Evolutionary conservation across 1,284 basidiomycete genomes (phyloP).

Genomic region (Cutaneotrichosporon mucoides): DNA sequence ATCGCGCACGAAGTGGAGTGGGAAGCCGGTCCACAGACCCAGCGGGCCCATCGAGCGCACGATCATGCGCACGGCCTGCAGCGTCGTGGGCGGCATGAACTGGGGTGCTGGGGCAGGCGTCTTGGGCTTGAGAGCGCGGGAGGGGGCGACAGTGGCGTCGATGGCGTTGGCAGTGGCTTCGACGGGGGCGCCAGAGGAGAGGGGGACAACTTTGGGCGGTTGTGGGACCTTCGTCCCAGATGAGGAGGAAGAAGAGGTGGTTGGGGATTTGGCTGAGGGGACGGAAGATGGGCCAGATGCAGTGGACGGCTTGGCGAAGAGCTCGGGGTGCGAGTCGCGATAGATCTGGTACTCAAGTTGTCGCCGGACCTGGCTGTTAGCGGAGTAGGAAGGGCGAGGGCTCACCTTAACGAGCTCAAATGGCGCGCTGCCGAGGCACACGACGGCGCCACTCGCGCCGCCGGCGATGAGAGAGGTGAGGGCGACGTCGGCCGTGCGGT

Average conservation of each 20-base stretch:
- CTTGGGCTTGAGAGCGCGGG: neutral
- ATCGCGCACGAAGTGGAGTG: constrained; percentile 46
- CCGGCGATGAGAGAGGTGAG: constrained; percentile 53
- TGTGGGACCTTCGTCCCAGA: neutral
- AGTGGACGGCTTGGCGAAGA: constrained; percentile 13
- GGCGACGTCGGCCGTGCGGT: constrained; percentile 62
- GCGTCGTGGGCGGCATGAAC: constrained; percentile 38
- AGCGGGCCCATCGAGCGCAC: constrained; percentile 28
- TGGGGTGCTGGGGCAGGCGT: neutral
- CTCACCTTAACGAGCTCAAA: constrained; percentile 93
- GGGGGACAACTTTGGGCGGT: constrained; percentile 4
- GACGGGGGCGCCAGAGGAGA: neutral
- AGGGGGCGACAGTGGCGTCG: neutral
- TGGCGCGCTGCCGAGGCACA: constrained; percentile 62
- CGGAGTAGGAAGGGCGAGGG: neutral
- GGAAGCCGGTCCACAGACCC: constrained; percentile 45
- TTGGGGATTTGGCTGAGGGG: neutral
- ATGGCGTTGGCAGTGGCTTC: neutral
- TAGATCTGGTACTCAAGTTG: constrained; percentile 89
- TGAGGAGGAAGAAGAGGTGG: neutral
- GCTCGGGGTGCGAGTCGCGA: constrained; percentile 37
- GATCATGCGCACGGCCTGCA: constrained; percentile 42
- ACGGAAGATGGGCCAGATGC: no score
- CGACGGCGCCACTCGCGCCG: constrained; percentile 45
- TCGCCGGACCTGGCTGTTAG: constrained; percentile 62